These are phyloP conservation scores for Ogataea kodamae DNA, from an alignment of 805 yeast species.

Conservation along the genomic window DNA sequence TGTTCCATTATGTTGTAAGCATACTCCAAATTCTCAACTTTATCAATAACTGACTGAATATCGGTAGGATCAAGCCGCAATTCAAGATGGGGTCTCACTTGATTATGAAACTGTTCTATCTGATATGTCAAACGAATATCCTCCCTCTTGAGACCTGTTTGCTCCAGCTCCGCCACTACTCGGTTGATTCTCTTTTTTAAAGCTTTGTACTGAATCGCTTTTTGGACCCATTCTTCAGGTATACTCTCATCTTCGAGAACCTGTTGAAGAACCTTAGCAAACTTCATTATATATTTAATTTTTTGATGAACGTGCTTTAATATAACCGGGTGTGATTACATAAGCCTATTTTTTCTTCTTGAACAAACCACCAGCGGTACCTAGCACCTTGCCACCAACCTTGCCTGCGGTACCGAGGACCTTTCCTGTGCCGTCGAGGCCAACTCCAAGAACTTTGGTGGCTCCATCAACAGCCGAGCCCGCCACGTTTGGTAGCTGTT, in stretches of 20 bases:
- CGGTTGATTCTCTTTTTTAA: slow-evolving; percentile 62
- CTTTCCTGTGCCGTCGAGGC: slow-evolving; percentile 38
- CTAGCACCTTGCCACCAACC: slow-evolving; percentile 40
- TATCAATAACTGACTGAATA: slow-evolving; percentile 18
- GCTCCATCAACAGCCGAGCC: slow-evolving; percentile 44
- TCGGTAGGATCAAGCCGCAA: slow-evolving; percentile 25
- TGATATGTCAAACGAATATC: slow-evolving; percentile 27
- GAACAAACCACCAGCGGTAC: slow-evolving; percentile 41
- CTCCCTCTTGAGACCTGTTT: slow-evolving; percentile 54
- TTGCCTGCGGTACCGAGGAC: slow-evolving; percentile 51
- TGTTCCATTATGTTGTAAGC: slow-evolving; percentile 9
- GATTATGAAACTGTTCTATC: slow-evolving; percentile 17
- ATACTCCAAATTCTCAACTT: slow-evolving; percentile 19
- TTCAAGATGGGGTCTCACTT: slow-evolving; percentile 23
- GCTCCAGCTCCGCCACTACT: slow-evolving; percentile 60
- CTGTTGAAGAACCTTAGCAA: slow-evolving; percentile 68
- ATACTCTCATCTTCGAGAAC: slow-evolving; percentile 55
- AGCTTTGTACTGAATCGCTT: slow-evolving; percentile 70
- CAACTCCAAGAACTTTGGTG: slow-evolving; percentile 42
- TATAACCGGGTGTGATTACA: no score
- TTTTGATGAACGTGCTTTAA: no score
- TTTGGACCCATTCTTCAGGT: slow-evolving; percentile 64
- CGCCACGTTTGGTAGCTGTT: slow-evolving; percentile 37
- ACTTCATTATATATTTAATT: no score
- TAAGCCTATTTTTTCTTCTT: slow-evolving; percentile 24